Evolutionary conservation across 129 eudicot species (phyloP), one percentile per base, ranked within the genome.

Genomic region (Calendula officinalis): DNA sequence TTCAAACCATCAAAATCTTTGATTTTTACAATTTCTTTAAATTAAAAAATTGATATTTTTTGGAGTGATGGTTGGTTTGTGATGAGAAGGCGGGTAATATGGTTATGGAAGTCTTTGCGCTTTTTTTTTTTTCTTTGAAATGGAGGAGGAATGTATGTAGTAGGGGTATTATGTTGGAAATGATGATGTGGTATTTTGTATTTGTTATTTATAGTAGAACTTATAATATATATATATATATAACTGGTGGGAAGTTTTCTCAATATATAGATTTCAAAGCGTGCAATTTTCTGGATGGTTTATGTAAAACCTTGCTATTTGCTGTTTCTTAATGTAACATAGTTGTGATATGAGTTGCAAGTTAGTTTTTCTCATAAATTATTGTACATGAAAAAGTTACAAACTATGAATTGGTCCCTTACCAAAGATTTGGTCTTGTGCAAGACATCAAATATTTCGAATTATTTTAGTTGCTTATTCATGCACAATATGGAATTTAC

Each of bases 141-240:
- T 73, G 36, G 30, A 22, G 30, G 30, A 57, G 62, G 71, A 43
- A 45, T 79, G 80, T 74, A 69, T 69, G 76, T 79, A 79, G 77
- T 74, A 52, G 73, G 73, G 57, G 60, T 30, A 22, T 22, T 22
- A 56, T 56, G 76, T 41, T 57, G 38, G 64, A 67, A 75, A 16
- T 69, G 59, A 22, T 22, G 36, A 52, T 34, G 80, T 45, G 33
- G 11, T 36, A 22, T 7, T 4, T 57, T 39, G 7, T 45, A 36
- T 65, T 65, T 73, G 37, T 47, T 41, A 27, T 3, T 53, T 64
- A 73, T 64, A 73, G 77, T 45, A 47, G 75, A 60, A 49, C 61
- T 51, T 66, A 42, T 56, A 34, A 53, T 7, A 22, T 46, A 35
- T 64, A 27, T 46, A 53, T 7, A 22, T 46, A 35, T 64, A 27